These are phyloP conservation scores for Backusella parvicylindrica DNA, from an alignment of 192 early-diverging fungal species.

Conservation along the genomic window DNA sequence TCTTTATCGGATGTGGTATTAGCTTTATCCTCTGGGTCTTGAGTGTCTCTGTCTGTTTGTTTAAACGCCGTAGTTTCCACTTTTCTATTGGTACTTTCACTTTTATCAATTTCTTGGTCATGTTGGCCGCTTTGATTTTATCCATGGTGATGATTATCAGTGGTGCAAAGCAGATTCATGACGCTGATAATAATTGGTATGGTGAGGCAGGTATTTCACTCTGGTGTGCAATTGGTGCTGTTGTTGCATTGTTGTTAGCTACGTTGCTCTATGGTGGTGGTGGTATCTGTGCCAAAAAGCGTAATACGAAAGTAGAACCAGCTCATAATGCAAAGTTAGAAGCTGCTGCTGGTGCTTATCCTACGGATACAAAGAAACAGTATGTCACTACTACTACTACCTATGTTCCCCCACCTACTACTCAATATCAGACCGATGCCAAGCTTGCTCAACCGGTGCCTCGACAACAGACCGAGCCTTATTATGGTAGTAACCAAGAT, in stretches of 20 bases:
- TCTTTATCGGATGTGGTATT: conserved; percentile 15
- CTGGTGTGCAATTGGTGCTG: conserved; percentile 13
- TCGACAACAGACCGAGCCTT: not conserved
- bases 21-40: conserved; percentile 16
- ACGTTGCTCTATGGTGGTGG: not conserved
- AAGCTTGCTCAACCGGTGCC: not conserved
- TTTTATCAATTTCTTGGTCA: conserved; percentile 11
- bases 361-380: not conserved
- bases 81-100: not conserved
- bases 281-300: not conserved
- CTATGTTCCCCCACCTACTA: not conserved
- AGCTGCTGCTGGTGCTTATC: not conserved
- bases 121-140: conserved; percentile 12
- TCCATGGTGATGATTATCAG: not conserved
- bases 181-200: conserved; percentile 4
- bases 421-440: not conserved
- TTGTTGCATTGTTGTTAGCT: not conserved
- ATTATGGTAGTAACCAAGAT: not conserved
- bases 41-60: not conserved
- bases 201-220: conserved; percentile 5
- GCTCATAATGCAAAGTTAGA: not conserved
- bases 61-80: not conserved
- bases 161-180: not conserved
- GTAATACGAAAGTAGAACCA: not conserved
- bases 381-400: not conserved